Percentiles rank a stretch among this genome's conserved stretches.
phyloP scores from a whole-genome alignment of 768 basidiomycete genomes.

The Leccinum aurantiacum region DNA sequence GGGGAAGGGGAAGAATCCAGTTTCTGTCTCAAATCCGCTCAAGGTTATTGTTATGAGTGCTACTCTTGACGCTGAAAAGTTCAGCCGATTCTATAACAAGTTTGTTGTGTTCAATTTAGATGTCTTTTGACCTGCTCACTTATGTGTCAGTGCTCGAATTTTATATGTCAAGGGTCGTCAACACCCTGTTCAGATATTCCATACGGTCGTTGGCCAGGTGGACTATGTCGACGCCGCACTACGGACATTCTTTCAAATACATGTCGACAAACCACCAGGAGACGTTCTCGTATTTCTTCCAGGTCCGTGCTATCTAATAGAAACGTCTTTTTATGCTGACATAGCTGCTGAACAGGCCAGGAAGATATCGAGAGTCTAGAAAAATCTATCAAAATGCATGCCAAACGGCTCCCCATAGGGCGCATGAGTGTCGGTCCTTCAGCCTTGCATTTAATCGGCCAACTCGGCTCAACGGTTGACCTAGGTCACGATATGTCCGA shows the following conservation, averaged over 20 bases:
- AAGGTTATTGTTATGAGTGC: slow-evolving; percentile 98
- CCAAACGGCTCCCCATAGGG: slow-evolving; percentile 65
- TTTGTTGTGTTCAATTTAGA: slow-evolving; percentile 38
- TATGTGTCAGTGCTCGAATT: slow-evolving; percentile 67
- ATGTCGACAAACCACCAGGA: slow-evolving; percentile 73
- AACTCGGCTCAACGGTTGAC: slow-evolving; percentile 4
- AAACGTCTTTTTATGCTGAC: background rate
- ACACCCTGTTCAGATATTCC: slow-evolving; percentile 84
- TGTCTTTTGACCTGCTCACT: slow-evolving; percentile 5
- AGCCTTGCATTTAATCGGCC: background rate
- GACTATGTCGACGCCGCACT: slow-evolving; percentile 91
- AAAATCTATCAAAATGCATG: slow-evolving; percentile 67
- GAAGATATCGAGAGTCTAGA: slow-evolving; percentile 93
- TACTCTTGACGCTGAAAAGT: slow-evolving; percentile 93
- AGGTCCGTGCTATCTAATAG: slow-evolving; percentile 39
- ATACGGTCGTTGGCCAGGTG: slow-evolving; percentile 66
- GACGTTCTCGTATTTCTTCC: slow-evolving; percentile 95
- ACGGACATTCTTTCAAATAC: slow-evolving; percentile 94
- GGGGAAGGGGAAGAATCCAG: slow-evolving; percentile 39
- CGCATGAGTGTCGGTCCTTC: slow-evolving; percentile 45
- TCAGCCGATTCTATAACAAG: slow-evolving; percentile 85
- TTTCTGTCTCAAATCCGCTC: slow-evolving; percentile 55
- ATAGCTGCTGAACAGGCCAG: slow-evolving; percentile 55
- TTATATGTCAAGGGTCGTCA: slow-evolving; percentile 92
- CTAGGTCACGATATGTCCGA: slow-evolving; percentile 72